phyloP scores from a whole-genome alignment of 176 grass and related monocot genomes.

The Guadua angustifolia region DNA sequence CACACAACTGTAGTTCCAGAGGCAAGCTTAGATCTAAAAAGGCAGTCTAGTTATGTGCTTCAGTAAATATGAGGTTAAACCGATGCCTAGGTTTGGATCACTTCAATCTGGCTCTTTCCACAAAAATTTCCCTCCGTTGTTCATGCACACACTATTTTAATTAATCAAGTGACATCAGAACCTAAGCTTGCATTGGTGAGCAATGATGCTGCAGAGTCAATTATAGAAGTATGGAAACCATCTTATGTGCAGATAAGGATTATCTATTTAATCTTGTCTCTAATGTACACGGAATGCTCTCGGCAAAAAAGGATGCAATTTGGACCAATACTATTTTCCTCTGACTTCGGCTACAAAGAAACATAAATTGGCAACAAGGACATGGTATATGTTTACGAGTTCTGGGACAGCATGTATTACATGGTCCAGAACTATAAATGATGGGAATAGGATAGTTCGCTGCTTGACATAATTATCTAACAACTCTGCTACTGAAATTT shows the following conservation, averaged over 20 bases:
- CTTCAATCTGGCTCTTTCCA: not conserved
- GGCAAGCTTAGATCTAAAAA: not conserved
- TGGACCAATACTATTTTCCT: not conserved
- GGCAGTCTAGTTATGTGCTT: not conserved
- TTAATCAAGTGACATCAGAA: not conserved
- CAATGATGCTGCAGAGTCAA: not conserved
- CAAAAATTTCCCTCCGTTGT: not conserved
- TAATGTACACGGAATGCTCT: not conserved
- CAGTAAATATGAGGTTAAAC: not conserved
- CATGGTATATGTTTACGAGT: constrained; percentile 33
- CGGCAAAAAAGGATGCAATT: not conserved
- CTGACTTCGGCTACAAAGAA: not conserved
- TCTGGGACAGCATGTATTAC: constrained; percentile 15
- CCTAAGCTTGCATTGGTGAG: not conserved
- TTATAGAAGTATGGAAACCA: not conserved
- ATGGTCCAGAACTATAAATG: constrained; percentile 36
- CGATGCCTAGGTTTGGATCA: not conserved
- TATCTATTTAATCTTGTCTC: not conserved
- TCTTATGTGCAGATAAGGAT: not conserved
- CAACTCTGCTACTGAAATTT: not conserved
- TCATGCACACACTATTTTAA: not conserved
- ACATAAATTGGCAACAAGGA: not conserved
- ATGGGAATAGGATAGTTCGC: constrained; percentile 3
- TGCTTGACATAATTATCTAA: not conserved
- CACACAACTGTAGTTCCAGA: not conserved